phyloP scores from a whole-genome alignment of 2,329 filamentous ascomycete genomes.

The Calonectria multiphialidica region DNA sequence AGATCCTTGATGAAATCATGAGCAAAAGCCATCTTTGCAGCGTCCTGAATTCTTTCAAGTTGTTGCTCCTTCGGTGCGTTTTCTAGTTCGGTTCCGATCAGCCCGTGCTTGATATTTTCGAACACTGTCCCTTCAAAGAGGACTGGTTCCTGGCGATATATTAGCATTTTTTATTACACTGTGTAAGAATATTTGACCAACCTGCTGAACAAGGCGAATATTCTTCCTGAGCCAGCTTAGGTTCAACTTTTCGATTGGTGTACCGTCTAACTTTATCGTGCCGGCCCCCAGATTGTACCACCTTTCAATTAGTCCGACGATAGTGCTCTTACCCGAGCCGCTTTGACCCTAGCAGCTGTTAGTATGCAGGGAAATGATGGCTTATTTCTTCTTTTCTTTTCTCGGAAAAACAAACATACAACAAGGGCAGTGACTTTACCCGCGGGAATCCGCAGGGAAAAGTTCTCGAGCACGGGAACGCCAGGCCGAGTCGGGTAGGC shows the following conservation, averaged over 20 bases:
- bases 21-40: constrained; percentile 62
- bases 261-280: constrained; percentile 52
- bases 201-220: constrained; percentile 53
- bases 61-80: constrained; percentile 55
- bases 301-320: constrained; percentile 53
- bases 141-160: constrained; percentile 53
- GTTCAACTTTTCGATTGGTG: constrained; percentile 49
- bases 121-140: constrained; percentile 63
- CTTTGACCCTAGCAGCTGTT: constrained; percentile 45
- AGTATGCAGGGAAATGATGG: background rate
- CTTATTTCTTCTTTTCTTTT: background rate
- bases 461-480: constrained; percentile 54
- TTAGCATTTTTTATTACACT: background rate
- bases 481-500: constrained; percentile 59
- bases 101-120: constrained; percentile 65
- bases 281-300: constrained; percentile 53
- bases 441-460: constrained; percentile 57
- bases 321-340: constrained; percentile 55
- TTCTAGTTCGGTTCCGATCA: constrained; percentile 56
- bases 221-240: constrained; percentile 54
- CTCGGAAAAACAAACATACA: constrained; percentile 49
- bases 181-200: background rate
- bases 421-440: constrained; percentile 59
- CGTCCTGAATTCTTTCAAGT: constrained; percentile 56
- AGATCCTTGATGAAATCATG: constrained; percentile 63